phyloP scores from a whole-genome alignment of 2,329 filamentous ascomycete genomes.

The Chrysoporthe cubensis region DNA sequence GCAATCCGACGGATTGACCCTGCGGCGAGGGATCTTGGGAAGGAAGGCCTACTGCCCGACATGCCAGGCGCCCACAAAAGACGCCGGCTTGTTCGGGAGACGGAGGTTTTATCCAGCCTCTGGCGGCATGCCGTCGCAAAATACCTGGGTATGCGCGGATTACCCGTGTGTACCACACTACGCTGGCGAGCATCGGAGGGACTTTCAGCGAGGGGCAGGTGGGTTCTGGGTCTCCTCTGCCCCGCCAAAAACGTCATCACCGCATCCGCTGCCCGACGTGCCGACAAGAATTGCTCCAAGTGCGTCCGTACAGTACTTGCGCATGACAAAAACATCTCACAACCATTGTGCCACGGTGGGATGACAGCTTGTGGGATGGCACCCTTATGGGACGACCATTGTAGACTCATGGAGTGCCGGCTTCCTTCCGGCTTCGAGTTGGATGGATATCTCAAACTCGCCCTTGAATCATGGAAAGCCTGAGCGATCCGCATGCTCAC shows the following conservation, averaged over 20 bases:
- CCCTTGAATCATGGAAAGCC: neutral
- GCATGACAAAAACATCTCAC: conserved; percentile 1
- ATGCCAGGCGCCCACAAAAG: neutral
- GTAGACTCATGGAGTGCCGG: neutral
- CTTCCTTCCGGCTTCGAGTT: neutral
- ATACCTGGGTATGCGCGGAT: neutral
- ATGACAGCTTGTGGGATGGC: neutral
- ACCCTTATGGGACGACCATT: neutral
- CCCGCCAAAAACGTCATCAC: conserved; percentile 20
- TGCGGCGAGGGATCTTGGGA: neutral
- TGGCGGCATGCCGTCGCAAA: neutral
- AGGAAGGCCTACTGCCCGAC: neutral
- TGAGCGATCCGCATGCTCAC: neutral
- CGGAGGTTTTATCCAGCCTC: neutral
- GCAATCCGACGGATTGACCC: neutral
- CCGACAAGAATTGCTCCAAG: neutral
- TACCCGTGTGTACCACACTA: neutral
- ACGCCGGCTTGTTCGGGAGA: neutral
- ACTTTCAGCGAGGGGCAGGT: conserved; percentile 14
- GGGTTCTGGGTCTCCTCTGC: conserved; percentile 7
- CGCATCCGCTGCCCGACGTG: conserved; percentile 3
- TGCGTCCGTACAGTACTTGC: neutral
- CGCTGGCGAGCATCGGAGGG: conserved; percentile 14
- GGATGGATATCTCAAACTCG: neutral
- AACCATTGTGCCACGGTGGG: neutral